Evolutionary conservation across 768 basidiomycete species (phyloP).

Genomic region (Sporobolomyces phaffii): DNA sequence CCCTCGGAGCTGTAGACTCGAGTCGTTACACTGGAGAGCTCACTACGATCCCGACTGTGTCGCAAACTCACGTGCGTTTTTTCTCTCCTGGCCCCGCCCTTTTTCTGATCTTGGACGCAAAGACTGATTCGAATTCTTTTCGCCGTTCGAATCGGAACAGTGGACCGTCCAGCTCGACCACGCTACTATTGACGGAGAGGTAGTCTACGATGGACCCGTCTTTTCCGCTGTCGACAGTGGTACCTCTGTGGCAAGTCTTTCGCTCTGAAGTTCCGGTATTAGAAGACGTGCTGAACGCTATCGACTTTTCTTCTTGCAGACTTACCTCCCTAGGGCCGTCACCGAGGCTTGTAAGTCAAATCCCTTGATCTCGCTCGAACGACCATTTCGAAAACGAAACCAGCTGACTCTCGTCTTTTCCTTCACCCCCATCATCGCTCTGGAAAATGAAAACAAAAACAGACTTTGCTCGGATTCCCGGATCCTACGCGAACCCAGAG

Average conservation of each 20-base stretch:
- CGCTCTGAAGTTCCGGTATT: background rate
- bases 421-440: background rate
- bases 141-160: background rate
- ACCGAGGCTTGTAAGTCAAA: conserved; percentile 2
- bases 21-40: background rate
- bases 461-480: background rate
- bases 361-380: background rate
- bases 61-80: background rate
- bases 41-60: background rate
- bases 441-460: too few species aligned
- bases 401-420: background rate
- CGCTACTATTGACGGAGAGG: background rate
- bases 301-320: too few species aligned
- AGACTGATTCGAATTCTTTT: too few species aligned
- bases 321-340: conserved; percentile 2
- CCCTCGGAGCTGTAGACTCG: conserved; percentile 6
- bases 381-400: background rate
- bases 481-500: background rate
- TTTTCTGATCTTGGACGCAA: background rate
- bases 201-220: background rate
- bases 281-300: too few species aligned
- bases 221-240: background rate
- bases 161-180: background rate
- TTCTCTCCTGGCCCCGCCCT: background rate
- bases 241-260: background rate